Percentiles rank a stretch among this genome's conserved stretches.
Evolutionary conservation across 2,329 filamentous ascomycete genomes (phyloP).

Genomic region (Hypoxylon sp.): DNA sequence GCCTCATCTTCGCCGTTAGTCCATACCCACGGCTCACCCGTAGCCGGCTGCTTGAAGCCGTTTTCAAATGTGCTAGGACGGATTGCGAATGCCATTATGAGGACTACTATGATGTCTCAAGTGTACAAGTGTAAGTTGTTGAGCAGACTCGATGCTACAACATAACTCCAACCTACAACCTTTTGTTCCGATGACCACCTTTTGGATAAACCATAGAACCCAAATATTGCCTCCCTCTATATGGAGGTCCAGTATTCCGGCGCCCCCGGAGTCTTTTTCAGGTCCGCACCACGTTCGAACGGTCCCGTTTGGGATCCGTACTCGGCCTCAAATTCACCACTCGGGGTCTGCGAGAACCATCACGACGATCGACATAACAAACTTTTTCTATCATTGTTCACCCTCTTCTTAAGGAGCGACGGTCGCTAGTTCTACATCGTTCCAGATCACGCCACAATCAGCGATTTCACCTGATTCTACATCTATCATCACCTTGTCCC

Average conservation of each 20-base stretch:
- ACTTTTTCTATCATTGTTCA: neutral
- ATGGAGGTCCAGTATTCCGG: neutral
- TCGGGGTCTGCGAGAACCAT: neutral
- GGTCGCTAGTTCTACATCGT: neutral
- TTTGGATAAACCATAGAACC: neutral
- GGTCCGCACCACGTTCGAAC: neutral
- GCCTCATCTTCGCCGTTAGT: slow-evolving; percentile 5
- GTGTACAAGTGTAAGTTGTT: neutral
- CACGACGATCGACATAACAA: neutral
- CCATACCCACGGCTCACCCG: slow-evolving; percentile 24
- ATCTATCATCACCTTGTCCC: neutral
- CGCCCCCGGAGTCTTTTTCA: neutral
- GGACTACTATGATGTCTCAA: neutral
- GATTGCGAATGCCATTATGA: slow-evolving; percentile 37
- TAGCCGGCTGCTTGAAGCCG: slow-evolving; percentile 39
- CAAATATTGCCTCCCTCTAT: neutral
- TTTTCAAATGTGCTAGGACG: slow-evolving; percentile 43
- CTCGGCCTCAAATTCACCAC: neutral
- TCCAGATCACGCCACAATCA: neutral
- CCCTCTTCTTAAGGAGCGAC: neutral
- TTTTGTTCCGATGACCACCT: neutral
- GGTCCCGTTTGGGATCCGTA: neutral
- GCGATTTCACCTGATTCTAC: slow-evolving; percentile 7
- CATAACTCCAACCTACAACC: neutral
- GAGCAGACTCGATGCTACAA: neutral